These are phyloP conservation scores for Ballota nigra DNA, from an alignment of 257 asterid species.

Conservation along the genomic window DNA sequence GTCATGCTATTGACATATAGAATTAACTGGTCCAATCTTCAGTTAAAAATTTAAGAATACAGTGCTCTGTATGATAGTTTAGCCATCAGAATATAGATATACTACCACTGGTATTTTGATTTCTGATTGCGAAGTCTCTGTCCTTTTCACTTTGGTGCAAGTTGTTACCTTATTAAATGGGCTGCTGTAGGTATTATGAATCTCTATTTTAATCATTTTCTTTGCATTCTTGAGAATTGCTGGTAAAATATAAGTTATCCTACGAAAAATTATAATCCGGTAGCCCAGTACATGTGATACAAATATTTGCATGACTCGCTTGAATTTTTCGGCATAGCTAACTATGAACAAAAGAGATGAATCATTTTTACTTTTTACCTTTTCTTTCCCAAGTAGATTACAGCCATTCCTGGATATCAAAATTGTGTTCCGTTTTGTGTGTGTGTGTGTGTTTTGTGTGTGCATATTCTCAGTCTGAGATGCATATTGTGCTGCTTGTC, in stretches of 20 bases:
- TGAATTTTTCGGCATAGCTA: background rate
- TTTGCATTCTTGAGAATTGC: background rate
- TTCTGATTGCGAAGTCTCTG: background rate
- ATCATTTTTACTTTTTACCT: background rate
- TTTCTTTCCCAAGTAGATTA: background rate
- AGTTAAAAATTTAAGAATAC: background rate
- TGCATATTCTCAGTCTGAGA: background rate
- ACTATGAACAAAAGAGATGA: background rate
- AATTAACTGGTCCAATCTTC: background rate
- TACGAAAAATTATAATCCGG: too few species aligned
- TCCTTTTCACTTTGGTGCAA: background rate
- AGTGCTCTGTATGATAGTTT: background rate
- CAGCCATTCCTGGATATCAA: background rate
- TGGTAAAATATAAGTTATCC: background rate
- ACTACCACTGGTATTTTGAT: background rate
- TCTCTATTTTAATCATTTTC: background rate
- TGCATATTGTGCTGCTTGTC: background rate
- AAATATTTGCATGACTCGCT: background rate
- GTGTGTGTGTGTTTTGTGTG: too few species aligned
- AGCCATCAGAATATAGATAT: background rate
- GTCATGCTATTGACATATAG: slow-evolving; percentile 8
- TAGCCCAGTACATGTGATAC: background rate
- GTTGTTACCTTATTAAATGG: background rate
- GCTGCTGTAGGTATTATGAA: background rate
- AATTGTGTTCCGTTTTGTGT: background rate